Evolutionary conservation across 768 basidiomycete genomes (phyloP).

Genomic region (Cystofilobasidium macerans): DNA sequence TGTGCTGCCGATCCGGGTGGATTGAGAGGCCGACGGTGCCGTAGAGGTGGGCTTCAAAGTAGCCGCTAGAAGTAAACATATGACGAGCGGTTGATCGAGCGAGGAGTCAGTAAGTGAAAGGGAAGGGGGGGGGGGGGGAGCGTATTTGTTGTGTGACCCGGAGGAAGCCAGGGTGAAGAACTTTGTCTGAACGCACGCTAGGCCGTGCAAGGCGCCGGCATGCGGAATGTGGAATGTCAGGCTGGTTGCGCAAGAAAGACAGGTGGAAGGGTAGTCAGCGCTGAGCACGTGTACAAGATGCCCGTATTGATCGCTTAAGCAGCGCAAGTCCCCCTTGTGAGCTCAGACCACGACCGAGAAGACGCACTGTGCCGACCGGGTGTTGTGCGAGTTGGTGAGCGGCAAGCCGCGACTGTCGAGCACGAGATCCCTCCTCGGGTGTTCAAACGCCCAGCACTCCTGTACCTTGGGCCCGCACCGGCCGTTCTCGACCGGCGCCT

Average conservation of each 20-base stretch:
- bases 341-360: background rate
- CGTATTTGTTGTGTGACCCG: too few species aligned
- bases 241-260: background rate
- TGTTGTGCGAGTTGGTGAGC: slow-evolving; percentile 91
- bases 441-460: slow-evolving; percentile 95
- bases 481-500: slow-evolving; percentile 44
- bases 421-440: slow-evolving; percentile 70
- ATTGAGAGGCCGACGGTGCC: slow-evolving; percentile 83
- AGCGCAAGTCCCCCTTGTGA: too few species aligned
- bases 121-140: too few species aligned
- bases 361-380: slow-evolving; percentile 56
- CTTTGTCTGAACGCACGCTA: slow-evolving; percentile 45
- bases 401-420: slow-evolving; percentile 72
- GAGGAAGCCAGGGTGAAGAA: background rate
- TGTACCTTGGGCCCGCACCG: slow-evolving; percentile 75
- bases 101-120: too few species aligned
- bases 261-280: background rate
- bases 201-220: slow-evolving; percentile 81
- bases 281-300: too few species aligned
- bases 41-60: slow-evolving; percentile 91
- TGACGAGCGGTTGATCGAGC: too few species aligned
- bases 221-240: slow-evolving; percentile 86
- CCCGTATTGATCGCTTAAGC: too few species aligned
- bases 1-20: slow-evolving; percentile 76
- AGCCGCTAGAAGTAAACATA: slow-evolving; percentile 51